Conservation (phyloP, 2,329 filamentous ascomycete genomes). For the Tolypocladium endophyticum region DNA sequence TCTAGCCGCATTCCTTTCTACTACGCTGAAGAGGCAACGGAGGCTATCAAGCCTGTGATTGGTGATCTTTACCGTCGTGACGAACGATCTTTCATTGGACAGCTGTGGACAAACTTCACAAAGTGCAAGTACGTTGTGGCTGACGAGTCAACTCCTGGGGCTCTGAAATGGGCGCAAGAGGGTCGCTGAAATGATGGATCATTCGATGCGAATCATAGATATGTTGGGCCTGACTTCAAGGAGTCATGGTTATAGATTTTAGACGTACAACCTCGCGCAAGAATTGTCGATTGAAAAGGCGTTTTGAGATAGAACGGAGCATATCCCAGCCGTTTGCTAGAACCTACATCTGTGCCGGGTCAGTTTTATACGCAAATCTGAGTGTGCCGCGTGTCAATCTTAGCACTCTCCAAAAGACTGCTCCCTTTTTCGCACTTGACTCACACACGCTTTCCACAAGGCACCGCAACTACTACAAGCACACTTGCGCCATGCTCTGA, state of each 20-base stretch:
- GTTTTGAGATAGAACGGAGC: not conserved
- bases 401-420: too few species aligned
- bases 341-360: not conserved
- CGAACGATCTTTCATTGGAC: not conserved
- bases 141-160: not conserved
- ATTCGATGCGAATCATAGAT: not conserved
- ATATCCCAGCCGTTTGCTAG: not conserved
- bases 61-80: not conserved
- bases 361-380: not conserved
- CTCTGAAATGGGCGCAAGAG: not conserved
- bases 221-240: not conserved
- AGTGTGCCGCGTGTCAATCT: too few species aligned
- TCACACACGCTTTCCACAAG: too few species aligned
- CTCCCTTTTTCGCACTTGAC: too few species aligned
- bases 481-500: too few species aligned
- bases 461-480: too few species aligned
- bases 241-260: not conserved
- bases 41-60: not conserved
- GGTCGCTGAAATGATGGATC: not conserved
- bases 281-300: not conserved
- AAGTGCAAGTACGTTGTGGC: not conserved
- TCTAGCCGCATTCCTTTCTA: not conserved
- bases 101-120: not conserved
- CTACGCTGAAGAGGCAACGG: not conserved
- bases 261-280: too few species aligned